Conservation (phyloP, 345 rosid genomes). For the Luvunga scandens region DNA sequence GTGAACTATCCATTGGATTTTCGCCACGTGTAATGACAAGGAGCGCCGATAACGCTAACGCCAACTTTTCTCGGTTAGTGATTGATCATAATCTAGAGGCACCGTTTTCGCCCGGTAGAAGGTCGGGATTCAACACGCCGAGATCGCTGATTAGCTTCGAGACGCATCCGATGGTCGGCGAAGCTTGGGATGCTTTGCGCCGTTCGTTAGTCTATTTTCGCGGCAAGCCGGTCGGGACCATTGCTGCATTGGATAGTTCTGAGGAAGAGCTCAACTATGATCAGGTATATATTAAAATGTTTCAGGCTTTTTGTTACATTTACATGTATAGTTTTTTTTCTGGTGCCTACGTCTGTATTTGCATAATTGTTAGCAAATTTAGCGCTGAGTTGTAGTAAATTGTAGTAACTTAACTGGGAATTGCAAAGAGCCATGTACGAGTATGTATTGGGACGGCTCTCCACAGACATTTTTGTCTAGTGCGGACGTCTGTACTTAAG, state of each 20-base stretch:
- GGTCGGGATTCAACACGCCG: slow-evolving; percentile 72
- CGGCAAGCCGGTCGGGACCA: slow-evolving; percentile 87
- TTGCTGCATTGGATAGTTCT: slow-evolving; percentile 78
- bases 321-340: neutral
- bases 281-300: slow-evolving; percentile 48
- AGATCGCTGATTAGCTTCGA: slow-evolving; percentile 43
- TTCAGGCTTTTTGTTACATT: neutral
- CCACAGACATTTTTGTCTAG: neutral
- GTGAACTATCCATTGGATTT: slow-evolving; percentile 42
- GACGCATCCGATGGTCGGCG: slow-evolving; percentile 64
- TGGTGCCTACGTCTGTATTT: neutral
- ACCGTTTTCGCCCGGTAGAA: slow-evolving; percentile 49
- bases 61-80: slow-evolving; percentile 31
- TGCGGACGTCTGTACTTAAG: neutral
- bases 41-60: slow-evolving; percentile 20
- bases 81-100: slow-evolving; percentile 37
- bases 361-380: neutral
- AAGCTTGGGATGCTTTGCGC: slow-evolving; percentile 88
- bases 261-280: slow-evolving; percentile 89
- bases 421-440: neutral
- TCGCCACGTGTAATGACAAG: slow-evolving; percentile 34
- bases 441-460: neutral
- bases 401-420: neutral
- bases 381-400: neutral
- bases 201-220: slow-evolving; percentile 72